A percentile compares a stretch with the other conserved stretches of the same genome.
These are phyloP conservation scores for Penicillium riverlandense DNA, from an alignment of 495 filamentous ascomycete species.

Conservation along the genomic window DNA sequence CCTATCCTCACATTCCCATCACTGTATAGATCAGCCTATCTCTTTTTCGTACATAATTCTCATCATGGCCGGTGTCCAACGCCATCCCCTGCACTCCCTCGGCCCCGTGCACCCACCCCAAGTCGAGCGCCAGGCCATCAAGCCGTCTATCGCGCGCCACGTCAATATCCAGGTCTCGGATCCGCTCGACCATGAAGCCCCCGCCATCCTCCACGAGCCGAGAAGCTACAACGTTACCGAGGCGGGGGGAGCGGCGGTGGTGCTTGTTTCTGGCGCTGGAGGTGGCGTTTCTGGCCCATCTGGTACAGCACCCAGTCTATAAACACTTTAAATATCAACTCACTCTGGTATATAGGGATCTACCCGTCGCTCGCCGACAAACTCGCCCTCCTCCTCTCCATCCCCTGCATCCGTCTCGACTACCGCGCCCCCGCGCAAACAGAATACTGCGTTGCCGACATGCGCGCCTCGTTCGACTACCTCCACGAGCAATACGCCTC, in stretches of 20 bases:
- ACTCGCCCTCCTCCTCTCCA: conserved; percentile 26
- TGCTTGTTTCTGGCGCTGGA: conserved; percentile 37
- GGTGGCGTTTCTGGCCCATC: conserved; percentile 37
- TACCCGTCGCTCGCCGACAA: conserved; percentile 38
- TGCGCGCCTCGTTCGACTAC: conserved; percentile 28
- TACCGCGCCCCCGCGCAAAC: conserved; percentile 32
- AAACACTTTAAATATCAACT: not conserved
- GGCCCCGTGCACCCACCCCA: conserved; percentile 21
- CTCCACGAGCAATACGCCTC: conserved; percentile 23
- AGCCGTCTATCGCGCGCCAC: conserved; percentile 13
- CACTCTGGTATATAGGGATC: conserved; percentile 7
- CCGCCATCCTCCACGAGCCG: conserved; percentile 21
- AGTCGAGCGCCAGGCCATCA: conserved; percentile 7
- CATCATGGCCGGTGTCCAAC: conserved; percentile 7
- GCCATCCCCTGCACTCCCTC: conserved; percentile 6
- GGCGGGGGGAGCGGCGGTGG: conserved; percentile 24
- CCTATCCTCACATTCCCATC: no score
- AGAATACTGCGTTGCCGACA: conserved; percentile 26
- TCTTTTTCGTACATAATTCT: not conserved
- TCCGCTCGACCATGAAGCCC: conserved; percentile 18
- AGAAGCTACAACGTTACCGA: conserved; percentile 7
- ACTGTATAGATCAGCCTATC: not conserved
- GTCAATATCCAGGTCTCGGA: conserved; percentile 18
- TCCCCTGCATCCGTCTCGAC: conserved; percentile 35
- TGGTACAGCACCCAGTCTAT: conserved; percentile 8